Evolutionary conservation across 2,329 filamentous ascomycete species (phyloP).

Genomic region (Trichoderma cornu-damae): DNA sequence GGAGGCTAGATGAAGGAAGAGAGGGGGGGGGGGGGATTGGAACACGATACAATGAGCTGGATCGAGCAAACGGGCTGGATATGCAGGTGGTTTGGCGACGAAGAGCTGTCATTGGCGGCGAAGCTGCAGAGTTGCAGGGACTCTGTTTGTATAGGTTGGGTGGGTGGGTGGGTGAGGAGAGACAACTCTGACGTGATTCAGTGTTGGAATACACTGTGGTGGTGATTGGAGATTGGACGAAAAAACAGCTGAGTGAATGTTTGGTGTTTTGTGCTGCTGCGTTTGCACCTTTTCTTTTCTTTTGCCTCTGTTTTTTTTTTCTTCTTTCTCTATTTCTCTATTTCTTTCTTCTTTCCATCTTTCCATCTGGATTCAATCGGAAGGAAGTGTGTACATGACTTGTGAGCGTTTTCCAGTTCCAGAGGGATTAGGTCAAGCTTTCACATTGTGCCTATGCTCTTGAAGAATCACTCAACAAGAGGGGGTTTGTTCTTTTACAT

Average conservation of each 20-base stretch:
- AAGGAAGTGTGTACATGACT: fast-evolving
- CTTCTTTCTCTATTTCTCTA: too few species aligned
- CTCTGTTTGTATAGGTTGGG: neutral
- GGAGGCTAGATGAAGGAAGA: neutral
- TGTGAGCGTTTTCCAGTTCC: too few species aligned
- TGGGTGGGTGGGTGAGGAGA: neutral
- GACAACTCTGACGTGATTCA: neutral
- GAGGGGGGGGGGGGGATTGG: neutral
- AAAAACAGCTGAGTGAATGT: neutral
- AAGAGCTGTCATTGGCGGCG: neutral
- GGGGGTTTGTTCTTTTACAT: too few species aligned
- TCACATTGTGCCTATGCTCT: too few species aligned
- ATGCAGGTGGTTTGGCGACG: neutral
- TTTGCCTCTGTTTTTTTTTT: too few species aligned
- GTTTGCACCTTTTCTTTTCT: neutral
- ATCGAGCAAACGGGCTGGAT: neutral
- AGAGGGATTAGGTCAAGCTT: too few species aligned
- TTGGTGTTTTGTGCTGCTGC: neutral
- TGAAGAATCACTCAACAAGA: too few species aligned
- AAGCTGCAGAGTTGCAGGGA: neutral
- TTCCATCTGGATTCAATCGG: too few species aligned
- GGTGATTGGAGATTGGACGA: neutral
- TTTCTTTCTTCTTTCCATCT: too few species aligned
- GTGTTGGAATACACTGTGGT: neutral
- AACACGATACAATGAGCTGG: neutral